phyloP scores from a whole-genome alignment of 352 stramenopile species.

The Stephanocyclus meneghinianus region DNA sequence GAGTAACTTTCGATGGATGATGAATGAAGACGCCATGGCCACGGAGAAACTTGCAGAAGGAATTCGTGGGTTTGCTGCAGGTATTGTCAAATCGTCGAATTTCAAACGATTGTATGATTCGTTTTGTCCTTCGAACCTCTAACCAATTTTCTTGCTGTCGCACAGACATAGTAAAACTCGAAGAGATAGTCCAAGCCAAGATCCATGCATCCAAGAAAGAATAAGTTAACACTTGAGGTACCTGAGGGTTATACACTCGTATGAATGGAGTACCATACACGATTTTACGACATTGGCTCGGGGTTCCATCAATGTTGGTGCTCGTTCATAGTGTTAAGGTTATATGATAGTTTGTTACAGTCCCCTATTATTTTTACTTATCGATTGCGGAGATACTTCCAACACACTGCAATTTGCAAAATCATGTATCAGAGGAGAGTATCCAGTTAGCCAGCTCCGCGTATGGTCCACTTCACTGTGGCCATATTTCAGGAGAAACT shows the following conservation, averaged over 20 bases:
- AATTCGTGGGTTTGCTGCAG: slow-evolving; percentile 96
- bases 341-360: no score
- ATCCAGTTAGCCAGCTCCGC: slow-evolving; percentile 70
- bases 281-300: background rate
- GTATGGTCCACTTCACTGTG: slow-evolving; percentile 63
- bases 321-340: slow-evolving; percentile 1
- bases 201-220: slow-evolving; percentile 67
- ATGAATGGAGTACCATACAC: slow-evolving; percentile 1
- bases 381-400: slow-evolving; percentile 33
- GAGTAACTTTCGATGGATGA: slow-evolving; percentile 94
- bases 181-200: slow-evolving; percentile 95
- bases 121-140: background rate
- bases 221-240: background rate
- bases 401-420: slow-evolving; percentile 80
- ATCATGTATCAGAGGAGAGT: slow-evolving; percentile 75
- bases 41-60: slow-evolving; percentile 99
- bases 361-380: slow-evolving; percentile 1
- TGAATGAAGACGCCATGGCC: slow-evolving; percentile 99
- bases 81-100: slow-evolving; percentile 90
- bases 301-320: slow-evolving; percentile 1
- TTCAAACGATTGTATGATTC: background rate
- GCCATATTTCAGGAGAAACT: slow-evolving; percentile 72
- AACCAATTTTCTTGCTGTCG: slow-evolving; percentile 45
- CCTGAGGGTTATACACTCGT: slow-evolving; percentile 11
- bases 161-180: slow-evolving; percentile 96